Percentiles rank a stretch among this genome's conserved stretches.
Evolutionary conservation across 2,329 filamentous ascomycete genomes (phyloP).

Genomic region (Fusarium sterilihyphosum): DNA sequence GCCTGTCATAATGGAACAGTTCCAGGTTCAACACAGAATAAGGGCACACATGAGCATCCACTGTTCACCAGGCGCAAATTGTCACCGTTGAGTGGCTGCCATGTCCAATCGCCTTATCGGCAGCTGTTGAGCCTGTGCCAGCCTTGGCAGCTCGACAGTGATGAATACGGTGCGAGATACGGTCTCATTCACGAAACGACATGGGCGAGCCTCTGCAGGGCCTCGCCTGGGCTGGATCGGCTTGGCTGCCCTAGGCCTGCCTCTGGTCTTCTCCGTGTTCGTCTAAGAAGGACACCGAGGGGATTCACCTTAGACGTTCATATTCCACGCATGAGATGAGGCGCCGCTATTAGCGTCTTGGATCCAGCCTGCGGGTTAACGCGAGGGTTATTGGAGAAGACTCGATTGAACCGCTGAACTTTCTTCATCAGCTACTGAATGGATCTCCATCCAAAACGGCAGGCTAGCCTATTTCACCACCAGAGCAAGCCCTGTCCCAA

Average conservation of each 20-base stretch:
- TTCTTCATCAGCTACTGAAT: conserved; percentile 7
- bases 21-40: conserved; percentile 14
- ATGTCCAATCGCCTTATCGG: conserved; percentile 45
- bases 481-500: conserved; percentile 24
- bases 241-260: conserved; percentile 31
- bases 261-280: conserved; percentile 22
- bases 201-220: conserved; percentile 31
- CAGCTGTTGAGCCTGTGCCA: conserved; percentile 39
- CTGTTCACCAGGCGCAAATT: conserved; percentile 20
- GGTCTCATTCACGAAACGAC: conserved; percentile 17
- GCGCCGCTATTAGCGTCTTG: conserved; percentile 36
- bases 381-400: conserved; percentile 26
- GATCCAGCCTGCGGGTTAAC: conserved; percentile 40
- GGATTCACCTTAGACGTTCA: conserved; percentile 21
- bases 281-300: conserved; percentile 20
- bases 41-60: conserved; percentile 32
- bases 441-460: conserved; percentile 25
- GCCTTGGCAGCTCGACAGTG: conserved; percentile 31
- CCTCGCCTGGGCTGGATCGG: conserved; percentile 38
- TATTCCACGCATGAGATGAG: conserved; percentile 35
- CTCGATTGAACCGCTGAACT: conserved; percentile 4
- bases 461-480: conserved; percentile 9
- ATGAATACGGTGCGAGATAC: conserved; percentile 28
- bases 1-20: conserved; percentile 37
- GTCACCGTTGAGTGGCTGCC: conserved; percentile 31